phyloP scores from a whole-genome alignment of 768 basidiomycete genomes.

The Xerocomellus amylosporus region DNA sequence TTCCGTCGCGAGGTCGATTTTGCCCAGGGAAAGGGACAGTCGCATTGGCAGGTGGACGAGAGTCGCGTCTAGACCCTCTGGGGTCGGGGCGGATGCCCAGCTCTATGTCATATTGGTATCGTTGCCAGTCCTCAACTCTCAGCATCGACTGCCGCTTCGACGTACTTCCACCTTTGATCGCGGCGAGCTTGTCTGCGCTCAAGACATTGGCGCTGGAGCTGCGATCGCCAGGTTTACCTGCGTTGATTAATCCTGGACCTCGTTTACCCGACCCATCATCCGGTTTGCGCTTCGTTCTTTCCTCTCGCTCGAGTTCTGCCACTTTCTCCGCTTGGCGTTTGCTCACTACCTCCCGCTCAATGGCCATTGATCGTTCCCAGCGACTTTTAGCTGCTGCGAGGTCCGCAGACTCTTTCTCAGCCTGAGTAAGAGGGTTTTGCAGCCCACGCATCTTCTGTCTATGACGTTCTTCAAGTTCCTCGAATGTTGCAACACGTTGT shows the following conservation, averaged over 20 bases:
- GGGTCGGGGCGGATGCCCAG: conserved; percentile 29
- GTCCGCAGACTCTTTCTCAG: conserved; percentile 73
- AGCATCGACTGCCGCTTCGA: conserved; percentile 68
- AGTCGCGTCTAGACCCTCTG: conserved; percentile 22
- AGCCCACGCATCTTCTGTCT: conserved; percentile 78
- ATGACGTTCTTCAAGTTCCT: conserved; percentile 84
- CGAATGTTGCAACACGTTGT: conserved; percentile 71
- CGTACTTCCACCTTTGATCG: conserved; percentile 38
- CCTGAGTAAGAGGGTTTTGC: conserved; percentile 81
- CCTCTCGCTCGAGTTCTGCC: conserved; percentile 45
- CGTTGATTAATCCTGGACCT: conserved; percentile 30
- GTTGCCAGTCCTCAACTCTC: conserved; percentile 87
- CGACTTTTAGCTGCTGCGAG: conserved; percentile 71
- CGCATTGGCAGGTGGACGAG: conserved; percentile 16
- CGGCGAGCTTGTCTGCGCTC: conserved; percentile 61
- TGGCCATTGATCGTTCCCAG: conserved; percentile 76
- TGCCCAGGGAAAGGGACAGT: conserved; percentile 37
- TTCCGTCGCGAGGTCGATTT: conserved; percentile 18
- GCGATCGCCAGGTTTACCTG: conserved; percentile 33
- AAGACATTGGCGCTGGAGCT: conserved; percentile 37
- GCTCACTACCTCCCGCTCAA: conserved; percentile 73
- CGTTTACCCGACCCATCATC: conserved; percentile 42
- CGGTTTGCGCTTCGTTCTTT: conserved; percentile 45
- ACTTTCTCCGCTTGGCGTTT: conserved; percentile 71
- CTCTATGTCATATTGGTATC: conserved; percentile 55